Percentiles rank a stretch among this genome's conserved stretches.
These are phyloP conservation scores for Cyberlindnera meyerae DNA, from an alignment of 805 yeast genomes.

Conservation along the genomic window DNA sequence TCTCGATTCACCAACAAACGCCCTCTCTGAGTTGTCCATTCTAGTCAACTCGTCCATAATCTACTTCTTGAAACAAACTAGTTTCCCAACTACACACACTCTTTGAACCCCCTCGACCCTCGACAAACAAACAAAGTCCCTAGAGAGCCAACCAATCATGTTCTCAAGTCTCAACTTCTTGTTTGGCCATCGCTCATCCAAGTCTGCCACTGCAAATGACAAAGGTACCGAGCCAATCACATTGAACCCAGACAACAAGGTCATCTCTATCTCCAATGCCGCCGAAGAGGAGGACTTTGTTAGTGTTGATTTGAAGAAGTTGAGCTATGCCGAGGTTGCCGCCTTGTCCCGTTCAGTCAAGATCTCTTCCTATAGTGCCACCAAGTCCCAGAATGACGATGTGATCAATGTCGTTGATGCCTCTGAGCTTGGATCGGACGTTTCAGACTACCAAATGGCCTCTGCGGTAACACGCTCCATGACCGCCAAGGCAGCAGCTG, in stretches of 20 bases:
- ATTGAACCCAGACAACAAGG: slow-evolving; percentile 18
- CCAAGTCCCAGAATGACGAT: not conserved
- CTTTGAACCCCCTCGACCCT: too few species aligned
- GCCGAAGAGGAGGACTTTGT: slow-evolving; percentile 41
- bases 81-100: too few species aligned
- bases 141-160: too few species aligned
- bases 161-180: slow-evolving; percentile 12
- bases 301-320: slow-evolving; percentile 39
- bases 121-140: too few species aligned
- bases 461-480: slow-evolving; percentile 3
- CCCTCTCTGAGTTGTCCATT: too few species aligned
- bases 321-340: slow-evolving; percentile 53
- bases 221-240: not conserved
- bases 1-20: too few species aligned
- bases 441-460: slow-evolving; percentile 23
- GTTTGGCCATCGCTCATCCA: slow-evolving; percentile 1
- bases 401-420: slow-evolving; percentile 13
- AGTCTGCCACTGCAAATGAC: not conserved
- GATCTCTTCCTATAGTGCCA: slow-evolving; percentile 1
- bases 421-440: slow-evolving; percentile 15
- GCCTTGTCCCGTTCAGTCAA: slow-evolving; percentile 24
- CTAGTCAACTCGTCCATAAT: too few species aligned
- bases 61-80: too few species aligned
- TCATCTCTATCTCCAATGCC: slow-evolving; percentile 13
- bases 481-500: not conserved